Base-by-base conservation (phyloP, 140 eudicot species). In the Flaveria floridana region DNA sequence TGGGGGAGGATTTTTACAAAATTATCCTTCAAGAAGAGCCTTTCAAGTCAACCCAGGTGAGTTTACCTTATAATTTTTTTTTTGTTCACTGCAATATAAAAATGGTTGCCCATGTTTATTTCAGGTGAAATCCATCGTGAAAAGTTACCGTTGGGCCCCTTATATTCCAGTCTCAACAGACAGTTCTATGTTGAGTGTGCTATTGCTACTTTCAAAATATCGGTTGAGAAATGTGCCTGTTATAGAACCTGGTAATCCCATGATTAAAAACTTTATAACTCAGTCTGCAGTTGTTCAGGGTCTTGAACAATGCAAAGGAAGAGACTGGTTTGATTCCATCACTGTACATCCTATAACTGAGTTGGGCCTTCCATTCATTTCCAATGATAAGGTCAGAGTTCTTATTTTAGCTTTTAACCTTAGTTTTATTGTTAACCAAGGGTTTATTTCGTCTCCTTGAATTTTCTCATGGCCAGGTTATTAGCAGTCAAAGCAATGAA, bases 1-100 rank as follows among this genome's bases (percentile, higher is more conserved):
- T 94, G 65, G 99, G 99, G 3, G 94, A 90, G 79, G 99, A 93
- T 80, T 94, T 94, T 69, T 94, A 90, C 82, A 94, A 90, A 84
- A 81, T 94, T 71, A 79, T 94, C 25, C 88, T 94, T 46, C 86
- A 94, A 74, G 94, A 90, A 83, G 99, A 94, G 73, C 99, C 99
- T 68, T 94, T 94, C 70, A 90, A 87, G 84, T 94, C 99, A 14
- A 84, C 97, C 46, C 87, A 84, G 55, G 97, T 94, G 76, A 81
- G 86, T 71, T 44, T 25, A 34, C 26, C 59, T 52, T 9, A 48
- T 7, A 44, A 11, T 41, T 50, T 39, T 44, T 52, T 42, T 8
- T 52, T 26, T 8, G 16, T 25, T 39, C 16, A 37, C 34, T 50
- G 50, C 39, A 62, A 62, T 64, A 44, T 78, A 8, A 7, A 50